Evolutionary conservation across 371 early-diverging fungal genomes (phyloP), one percentile per base, ranked within the genome.

Genomic region (Batkoa obscura): DNA sequence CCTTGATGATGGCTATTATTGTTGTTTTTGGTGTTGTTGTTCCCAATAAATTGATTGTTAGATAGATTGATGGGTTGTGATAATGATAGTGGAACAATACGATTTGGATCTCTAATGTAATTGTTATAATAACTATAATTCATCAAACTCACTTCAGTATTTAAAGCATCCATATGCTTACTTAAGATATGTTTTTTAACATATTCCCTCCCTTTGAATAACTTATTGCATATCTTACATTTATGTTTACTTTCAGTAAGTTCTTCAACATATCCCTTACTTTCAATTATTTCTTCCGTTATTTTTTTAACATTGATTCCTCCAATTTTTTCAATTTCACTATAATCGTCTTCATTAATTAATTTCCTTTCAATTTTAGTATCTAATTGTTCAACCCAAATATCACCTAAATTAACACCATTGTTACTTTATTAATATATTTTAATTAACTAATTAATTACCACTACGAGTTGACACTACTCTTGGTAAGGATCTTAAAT

Each of bases 141-240:
- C n/a, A n/a, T n/a, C n/a, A n/a, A n/a, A 52, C 66, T 69, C 41
- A 75, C 66, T 17, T 66, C 62, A 32, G 79, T 77, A 42, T 35
- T 3, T 23, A 82, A 69, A 35, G 80, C 72, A 43, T 83, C 83
- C 2, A 79, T 73, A 62, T 96, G 97, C 67, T 94, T 96, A 48
- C 74, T 67, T 46, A 75, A 60, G 57, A 96, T 81, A 63, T 96
- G 97, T 67, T 94, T 94, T 64, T 79, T 79, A 12, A 93, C 90
- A 76, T 86, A 96, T 59, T 86, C 88, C 46, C 81, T 79, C 10
- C 91, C 94, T 60, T 88, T 83, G 76, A 96, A 96, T 46, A 92
- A 83, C 73, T 96, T 96, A 9, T 74, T 74, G 68, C 97, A 96
- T 39, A 85, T 72, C 61, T 68, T 76, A 68, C 96, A 95, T 55